Evolutionary conservation across 2,329 filamentous ascomycete species (phyloP).

Genomic region (Cladophialophora yegresii): DNA sequence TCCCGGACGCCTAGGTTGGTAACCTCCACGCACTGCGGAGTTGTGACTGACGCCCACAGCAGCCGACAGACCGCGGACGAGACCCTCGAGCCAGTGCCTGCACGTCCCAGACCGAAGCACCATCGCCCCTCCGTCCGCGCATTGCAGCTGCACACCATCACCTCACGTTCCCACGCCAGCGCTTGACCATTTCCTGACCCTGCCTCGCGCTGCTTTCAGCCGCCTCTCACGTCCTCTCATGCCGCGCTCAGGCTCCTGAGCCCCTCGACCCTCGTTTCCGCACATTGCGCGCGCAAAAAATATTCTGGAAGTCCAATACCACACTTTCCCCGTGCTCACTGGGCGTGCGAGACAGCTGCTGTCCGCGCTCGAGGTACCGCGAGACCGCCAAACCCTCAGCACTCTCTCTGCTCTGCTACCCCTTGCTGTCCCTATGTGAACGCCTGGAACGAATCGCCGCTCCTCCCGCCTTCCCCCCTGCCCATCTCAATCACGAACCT

Average conservation of each 20-base stretch:
- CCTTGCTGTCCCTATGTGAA: slow-evolving; percentile 5
- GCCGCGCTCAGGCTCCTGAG: slow-evolving; percentile 6
- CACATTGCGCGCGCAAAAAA: slow-evolving; percentile 16
- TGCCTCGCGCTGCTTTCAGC: slow-evolving; percentile 32
- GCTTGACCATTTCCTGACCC: slow-evolving; percentile 33
- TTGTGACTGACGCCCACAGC: slow-evolving; percentile 1
- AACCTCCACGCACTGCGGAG: slow-evolving; percentile 2
- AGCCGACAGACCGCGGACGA: neutral
- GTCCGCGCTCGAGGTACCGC: neutral
- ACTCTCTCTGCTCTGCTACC: slow-evolving; percentile 3
- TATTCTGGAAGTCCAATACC: slow-evolving; percentile 11
- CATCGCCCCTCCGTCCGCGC: slow-evolving; percentile 16
- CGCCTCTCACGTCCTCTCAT: slow-evolving; percentile 6
- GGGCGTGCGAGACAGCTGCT: slow-evolving; percentile 1
- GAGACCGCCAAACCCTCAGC: neutral
- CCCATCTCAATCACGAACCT: slow-evolving; percentile 27
- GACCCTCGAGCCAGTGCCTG: slow-evolving; percentile 1
- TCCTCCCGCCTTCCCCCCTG: slow-evolving; percentile 26
- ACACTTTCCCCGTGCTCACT: slow-evolving; percentile 11
- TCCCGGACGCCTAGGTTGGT: neutral
- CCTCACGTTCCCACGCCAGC: slow-evolving; percentile 17
- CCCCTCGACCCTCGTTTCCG: slow-evolving; percentile 12
- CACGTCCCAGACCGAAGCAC: slow-evolving; percentile 10
- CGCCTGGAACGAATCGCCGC: slow-evolving; percentile 14
- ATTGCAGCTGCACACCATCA: slow-evolving; percentile 17